phyloP scores from a whole-genome alignment of 2,329 filamentous ascomycete species.

The Diaporthe sp. region DNA sequence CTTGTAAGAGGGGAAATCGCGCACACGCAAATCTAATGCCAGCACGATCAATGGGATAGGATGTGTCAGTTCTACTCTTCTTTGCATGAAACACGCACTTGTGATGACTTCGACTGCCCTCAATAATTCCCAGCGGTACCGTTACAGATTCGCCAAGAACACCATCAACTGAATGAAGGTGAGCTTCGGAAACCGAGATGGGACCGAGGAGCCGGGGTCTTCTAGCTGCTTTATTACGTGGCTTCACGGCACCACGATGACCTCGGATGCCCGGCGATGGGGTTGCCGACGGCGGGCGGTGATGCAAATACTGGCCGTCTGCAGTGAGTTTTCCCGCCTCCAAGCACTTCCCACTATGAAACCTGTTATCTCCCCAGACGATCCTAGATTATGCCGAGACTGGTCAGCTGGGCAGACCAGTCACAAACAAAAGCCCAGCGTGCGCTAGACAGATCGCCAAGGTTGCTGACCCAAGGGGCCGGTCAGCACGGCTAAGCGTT shows the following conservation, averaged over 20 bases:
- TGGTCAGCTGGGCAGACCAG: conserved; percentile 9
- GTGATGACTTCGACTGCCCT: background rate
- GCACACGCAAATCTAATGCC: too few species aligned
- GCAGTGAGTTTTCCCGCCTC: conserved; percentile 6
- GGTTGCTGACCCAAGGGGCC: background rate
- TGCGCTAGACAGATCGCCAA: conserved; percentile 18
- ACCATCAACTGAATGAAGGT: too few species aligned
- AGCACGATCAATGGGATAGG: background rate
- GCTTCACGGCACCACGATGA: background rate
- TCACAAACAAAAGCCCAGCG: background rate
- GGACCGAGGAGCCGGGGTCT: background rate
- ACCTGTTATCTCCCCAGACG: conserved; percentile 6
- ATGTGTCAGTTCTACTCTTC: background rate
- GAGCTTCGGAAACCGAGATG: background rate
- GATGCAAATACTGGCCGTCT: background rate
- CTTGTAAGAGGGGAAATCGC: background rate
- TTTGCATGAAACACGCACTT: background rate
- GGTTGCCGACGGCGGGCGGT: background rate
- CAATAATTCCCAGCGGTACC: background rate
- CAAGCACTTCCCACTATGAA: background rate
- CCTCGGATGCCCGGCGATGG: background rate
- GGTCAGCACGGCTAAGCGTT: conserved; percentile 7
- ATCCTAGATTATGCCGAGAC: conserved; percentile 17
- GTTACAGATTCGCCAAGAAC: background rate
- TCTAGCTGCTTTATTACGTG: background rate